A percentile compares a stretch with the other conserved stretches of the same genome.
Evolutionary conservation across 345 rosid genomes (phyloP).

Genomic region (Murraya paniculata): DNA sequence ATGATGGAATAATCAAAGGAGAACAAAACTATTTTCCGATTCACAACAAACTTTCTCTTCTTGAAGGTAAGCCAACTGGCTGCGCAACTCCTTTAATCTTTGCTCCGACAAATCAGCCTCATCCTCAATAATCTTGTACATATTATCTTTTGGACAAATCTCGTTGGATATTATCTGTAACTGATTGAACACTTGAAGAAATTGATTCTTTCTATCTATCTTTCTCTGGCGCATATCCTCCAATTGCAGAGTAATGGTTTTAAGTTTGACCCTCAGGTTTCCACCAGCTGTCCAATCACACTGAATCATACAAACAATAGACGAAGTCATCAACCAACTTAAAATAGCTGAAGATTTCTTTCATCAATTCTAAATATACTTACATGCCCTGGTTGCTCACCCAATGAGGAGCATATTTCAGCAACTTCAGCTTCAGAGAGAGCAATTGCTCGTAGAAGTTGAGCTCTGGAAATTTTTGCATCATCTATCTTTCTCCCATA

Average conservation of each 20-base stretch:
- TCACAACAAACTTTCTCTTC: conserved; percentile 51
- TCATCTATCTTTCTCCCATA: conserved; percentile 47
- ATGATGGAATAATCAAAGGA: neutral
- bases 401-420: conserved; percentile 43
- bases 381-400: conserved; percentile 41
- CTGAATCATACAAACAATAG: conserved; percentile 21
- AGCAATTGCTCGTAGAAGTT: conserved; percentile 41
- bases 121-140: conserved; percentile 28
- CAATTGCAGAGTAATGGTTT: conserved; percentile 34
- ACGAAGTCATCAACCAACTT: neutral
- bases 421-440: conserved; percentile 48
- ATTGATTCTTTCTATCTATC: conserved; percentile 42
- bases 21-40: too few species aligned
- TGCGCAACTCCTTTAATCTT: conserved; percentile 48
- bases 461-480: conserved; percentile 43
- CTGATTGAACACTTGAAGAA: conserved; percentile 43
- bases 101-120: conserved; percentile 49
- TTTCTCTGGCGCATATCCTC: conserved; percentile 46
- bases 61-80: conserved; percentile 42
- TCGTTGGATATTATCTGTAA: conserved; percentile 47
- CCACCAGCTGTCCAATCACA: conserved; percentile 33
- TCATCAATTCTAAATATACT: conserved; percentile 15
- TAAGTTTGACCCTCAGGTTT: conserved; percentile 47
- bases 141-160: conserved; percentile 36
- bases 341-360: neutral